Evolutionary conservation across 305 asterid genomes (phyloP), one percentile per base, ranked within the genome.

Genomic region (Fraxinus latifolia): DNA sequence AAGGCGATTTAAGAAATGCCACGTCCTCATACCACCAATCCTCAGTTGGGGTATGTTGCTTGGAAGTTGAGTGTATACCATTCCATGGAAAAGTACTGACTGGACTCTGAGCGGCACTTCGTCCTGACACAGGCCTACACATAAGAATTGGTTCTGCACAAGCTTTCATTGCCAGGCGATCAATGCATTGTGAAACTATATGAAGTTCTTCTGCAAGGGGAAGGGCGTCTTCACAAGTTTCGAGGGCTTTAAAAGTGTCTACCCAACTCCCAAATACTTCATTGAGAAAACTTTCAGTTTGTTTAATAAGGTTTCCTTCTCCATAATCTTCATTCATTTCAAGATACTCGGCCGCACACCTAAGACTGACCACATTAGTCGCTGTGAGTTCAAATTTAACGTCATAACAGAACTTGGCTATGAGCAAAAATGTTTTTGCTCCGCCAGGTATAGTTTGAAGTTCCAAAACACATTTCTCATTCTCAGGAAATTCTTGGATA

Each of bases 371-470:
- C 3, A 85, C 81, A 17, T 88, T 80, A 2, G 36, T 67, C 1
- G 89, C 83, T 4, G 87, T 85, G 25, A 90, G 74, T 74, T 90
- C 93, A 33, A 84, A 12, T 60, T 78, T 88, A 44, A 86, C 84
- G 1, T 82, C 88, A 21, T 90, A 90, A 53, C 93, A 90, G 84
- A 90, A 90, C 82, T 87, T 90, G 79, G 90, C 90, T 34, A 87
- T 8, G 1, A 82, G 81, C 76, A 85, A 55, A 65, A 90, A 90
- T 53, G 89, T 68, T 19, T 85, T 81, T 0, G 86, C 87, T 76
- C 91, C 90, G 70, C 91, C 91, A 0, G 91, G 93, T 9, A 90
- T 27, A 44, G 83, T 84, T 9, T 88, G 71, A 36, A 90, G 90
- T 11, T 81, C 72, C 42, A 82, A 31, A 36, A 81, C 73, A 62